Conservation (phyloP, 371 early-diverging fungal species). For the Saksenaea vasiformis region DNA sequence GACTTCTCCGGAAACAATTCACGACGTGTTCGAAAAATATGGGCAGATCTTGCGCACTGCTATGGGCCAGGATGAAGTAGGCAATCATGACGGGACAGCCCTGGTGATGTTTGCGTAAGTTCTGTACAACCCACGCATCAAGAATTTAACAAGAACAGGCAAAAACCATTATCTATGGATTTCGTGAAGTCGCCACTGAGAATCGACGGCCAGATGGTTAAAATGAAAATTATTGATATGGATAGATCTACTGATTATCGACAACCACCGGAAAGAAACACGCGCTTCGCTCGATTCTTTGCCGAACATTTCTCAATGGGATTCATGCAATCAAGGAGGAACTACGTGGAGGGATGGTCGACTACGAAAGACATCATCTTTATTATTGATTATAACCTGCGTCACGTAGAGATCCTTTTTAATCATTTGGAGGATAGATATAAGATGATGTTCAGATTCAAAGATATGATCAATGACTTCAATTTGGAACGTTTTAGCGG, state of each 20-base stretch:
- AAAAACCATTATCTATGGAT: slow-evolving; percentile 1
- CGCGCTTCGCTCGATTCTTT: neutral
- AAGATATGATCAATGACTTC: slow-evolving; percentile 22
- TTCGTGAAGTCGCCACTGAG: slow-evolving; percentile 8
- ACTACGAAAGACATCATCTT: slow-evolving; percentile 23
- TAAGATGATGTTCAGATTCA: slow-evolving; percentile 19
- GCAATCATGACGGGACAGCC: slow-evolving; percentile 15
- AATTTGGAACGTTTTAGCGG: slow-evolving; percentile 17
- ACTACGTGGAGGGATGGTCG: slow-evolving; percentile 31
- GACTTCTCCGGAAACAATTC: slow-evolving; percentile 18
- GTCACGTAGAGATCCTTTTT: slow-evolving; percentile 30
- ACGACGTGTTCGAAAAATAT: slow-evolving; percentile 18
- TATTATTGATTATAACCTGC: slow-evolving; percentile 24
- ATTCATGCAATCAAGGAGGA: slow-evolving; percentile 9
- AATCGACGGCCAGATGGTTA: slow-evolving; percentile 19
- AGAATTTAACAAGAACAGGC: slow-evolving; percentile 1
- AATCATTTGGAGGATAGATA: slow-evolving; percentile 19
- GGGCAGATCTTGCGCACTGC: slow-evolving; percentile 16
- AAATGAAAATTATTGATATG: slow-evolving; percentile 8
- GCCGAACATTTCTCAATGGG: slow-evolving; percentile 22
- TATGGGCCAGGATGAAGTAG: slow-evolving; percentile 16
- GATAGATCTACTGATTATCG: neutral
- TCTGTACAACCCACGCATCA: neutral
- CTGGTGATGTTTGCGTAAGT: slow-evolving; percentile 21
- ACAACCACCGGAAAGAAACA: neutral